A percentile compares a stretch with the other conserved stretches of the same genome.
Evolutionary conservation across 2,329 filamentous ascomycete species (phyloP).

Genomic region (Sclerotinia nivalis): DNA sequence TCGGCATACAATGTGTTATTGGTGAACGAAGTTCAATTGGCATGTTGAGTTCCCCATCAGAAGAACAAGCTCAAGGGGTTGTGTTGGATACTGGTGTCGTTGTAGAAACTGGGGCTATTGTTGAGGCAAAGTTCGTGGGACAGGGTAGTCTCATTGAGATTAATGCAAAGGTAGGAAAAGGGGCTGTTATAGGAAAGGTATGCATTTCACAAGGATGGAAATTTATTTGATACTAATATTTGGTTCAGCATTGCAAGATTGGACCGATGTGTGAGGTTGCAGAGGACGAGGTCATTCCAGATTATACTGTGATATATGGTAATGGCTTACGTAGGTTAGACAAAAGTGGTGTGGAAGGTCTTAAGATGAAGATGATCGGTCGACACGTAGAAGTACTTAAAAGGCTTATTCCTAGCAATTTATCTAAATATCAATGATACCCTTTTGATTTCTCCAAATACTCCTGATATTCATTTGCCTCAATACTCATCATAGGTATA

Average conservation of each 20-base stretch:
- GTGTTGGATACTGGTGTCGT: conserved; percentile 61
- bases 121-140: conserved; percentile 53
- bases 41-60: conserved; percentile 42
- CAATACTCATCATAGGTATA: conserved; percentile 11
- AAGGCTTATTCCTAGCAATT: conserved; percentile 65
- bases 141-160: conserved; percentile 63
- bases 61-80: conserved; percentile 43
- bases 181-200: conserved; percentile 64
- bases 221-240: conserved; percentile 19
- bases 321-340: conserved; percentile 60
- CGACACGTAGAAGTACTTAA: conserved; percentile 68
- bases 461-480: conserved; percentile 20
- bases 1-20: conserved; percentile 80
- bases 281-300: conserved; percentile 59
- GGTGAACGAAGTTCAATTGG: conserved; percentile 67
- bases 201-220: conserved; percentile 26
- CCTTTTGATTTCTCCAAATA: conserved; percentile 15
- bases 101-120: conserved; percentile 58
- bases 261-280: conserved; percentile 62
- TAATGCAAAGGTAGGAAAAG: conserved; percentile 59
- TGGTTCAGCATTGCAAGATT: conserved; percentile 64
- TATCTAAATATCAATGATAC: conserved; percentile 40
- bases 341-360: conserved; percentile 59
- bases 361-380: conserved; percentile 63
- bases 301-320: conserved; percentile 70